These are phyloP conservation scores for Pholiota molesta DNA, from an alignment of 768 basidiomycete species.

Conservation along the genomic window DNA sequence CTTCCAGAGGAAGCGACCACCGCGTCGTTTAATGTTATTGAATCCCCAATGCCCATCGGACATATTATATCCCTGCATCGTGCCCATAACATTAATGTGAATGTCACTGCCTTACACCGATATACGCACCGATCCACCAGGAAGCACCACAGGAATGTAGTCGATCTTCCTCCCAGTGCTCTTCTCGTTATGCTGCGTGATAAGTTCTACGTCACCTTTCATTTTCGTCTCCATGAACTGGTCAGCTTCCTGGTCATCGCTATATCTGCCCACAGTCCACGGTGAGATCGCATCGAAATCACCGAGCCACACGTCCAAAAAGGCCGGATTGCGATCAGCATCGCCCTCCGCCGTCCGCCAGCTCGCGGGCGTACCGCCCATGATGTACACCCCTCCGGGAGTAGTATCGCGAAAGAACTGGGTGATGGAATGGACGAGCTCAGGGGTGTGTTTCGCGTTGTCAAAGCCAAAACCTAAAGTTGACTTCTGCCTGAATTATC, in stretches of 20 bases:
- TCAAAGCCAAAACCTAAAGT: conserved; percentile 70
- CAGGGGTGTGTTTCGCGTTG: conserved; percentile 62
- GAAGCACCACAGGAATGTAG: conserved; percentile 84
- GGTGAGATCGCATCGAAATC: conserved; percentile 81
- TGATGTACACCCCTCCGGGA: conserved; percentile 75
- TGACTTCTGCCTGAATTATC: conserved; percentile 5
- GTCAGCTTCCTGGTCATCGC: conserved; percentile 62
- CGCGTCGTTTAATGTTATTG: conserved; percentile 73
- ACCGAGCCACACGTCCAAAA: conserved; percentile 71
- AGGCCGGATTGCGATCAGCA: conserved; percentile 68
- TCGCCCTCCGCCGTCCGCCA: conserved; percentile 78
- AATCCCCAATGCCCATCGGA: conserved; percentile 71
- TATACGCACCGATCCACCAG: conserved; percentile 75
- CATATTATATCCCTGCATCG: conserved; percentile 65
- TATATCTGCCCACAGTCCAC: conserved; percentile 80
- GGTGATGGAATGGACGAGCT: conserved; percentile 55
- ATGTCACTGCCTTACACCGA: conserved; percentile 5
- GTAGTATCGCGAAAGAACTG: conserved; percentile 61
- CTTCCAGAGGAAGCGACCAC: conserved; percentile 79
- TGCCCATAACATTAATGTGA: conserved; percentile 8
- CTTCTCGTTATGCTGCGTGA: conserved; percentile 52
- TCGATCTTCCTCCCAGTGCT: conserved; percentile 56
- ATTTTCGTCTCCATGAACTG: conserved; percentile 63
- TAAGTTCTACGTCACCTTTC: conserved; percentile 62
- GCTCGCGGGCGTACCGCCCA: conserved; percentile 70